Base-by-base conservation (phyloP, 768 basidiomycete species). In the Amanita brunnescens region DNA sequence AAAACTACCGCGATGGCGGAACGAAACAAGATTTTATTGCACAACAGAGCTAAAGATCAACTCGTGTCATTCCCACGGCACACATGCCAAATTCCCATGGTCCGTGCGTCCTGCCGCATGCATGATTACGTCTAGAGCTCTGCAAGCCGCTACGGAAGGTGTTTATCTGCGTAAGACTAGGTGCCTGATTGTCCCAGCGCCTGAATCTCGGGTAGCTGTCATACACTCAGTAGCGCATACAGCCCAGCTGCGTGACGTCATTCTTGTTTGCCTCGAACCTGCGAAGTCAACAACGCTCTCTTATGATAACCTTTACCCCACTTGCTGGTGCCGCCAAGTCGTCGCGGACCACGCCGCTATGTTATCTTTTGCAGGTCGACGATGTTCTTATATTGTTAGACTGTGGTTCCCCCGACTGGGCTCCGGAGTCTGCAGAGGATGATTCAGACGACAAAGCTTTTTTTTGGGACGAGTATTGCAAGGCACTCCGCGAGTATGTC, bases 281-380 rank as follows among this genome's bases (percentile, higher is more conserved):
- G 42, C 12, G 21, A 18, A 47, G 18, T 34, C 18, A 42, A 44
- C 40, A 30, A 45, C 41, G 6, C 32, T 18, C 16, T 14, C 13
- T 49, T 37, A 95, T 96, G 92, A 93, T 97, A 73, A 94, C 91
- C 23, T 91, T 98, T 65, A 93, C 87, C 7, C 89, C 95, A 1
- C 72, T 98, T 40, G 86, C 91, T 33, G 91, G 91, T 21, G 81
- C 89, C 33, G 90, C 91, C 47, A 79, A 80, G 56, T 80, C 83
- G 1, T 70, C 76, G 6, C 70, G 73, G 53, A 76, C 78, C 6
- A 76, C 74, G 6, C 87, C 90, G 2, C 71, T 91, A 38, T 79
- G 84, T 6, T 95, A 96, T 65, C 73, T 98, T 29, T 80, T 99
- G 18, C 88, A 97, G 61, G 79, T 98, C 49, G 96, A 98, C 73